Conservation (phyloP, 148 eudicot genomes). For the Vaccinium myrtillus region DNA sequence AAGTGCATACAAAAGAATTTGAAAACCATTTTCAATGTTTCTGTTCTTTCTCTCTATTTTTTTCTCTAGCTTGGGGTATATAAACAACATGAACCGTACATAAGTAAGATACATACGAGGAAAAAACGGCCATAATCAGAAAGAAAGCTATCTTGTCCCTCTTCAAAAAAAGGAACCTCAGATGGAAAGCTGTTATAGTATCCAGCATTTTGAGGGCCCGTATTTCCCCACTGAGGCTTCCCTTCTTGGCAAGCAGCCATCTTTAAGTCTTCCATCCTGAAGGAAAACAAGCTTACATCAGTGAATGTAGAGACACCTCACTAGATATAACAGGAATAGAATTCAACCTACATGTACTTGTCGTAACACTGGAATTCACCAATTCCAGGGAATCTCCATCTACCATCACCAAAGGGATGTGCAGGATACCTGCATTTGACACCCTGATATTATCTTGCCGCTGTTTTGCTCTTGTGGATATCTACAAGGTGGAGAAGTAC, state of each 20-base stretch:
- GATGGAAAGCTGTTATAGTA: constrained; percentile 50
- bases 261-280: constrained; percentile 57
- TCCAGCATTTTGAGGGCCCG: constrained; percentile 57
- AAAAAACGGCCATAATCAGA: constrained; percentile 66
- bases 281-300: constrained; percentile 12
- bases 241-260: constrained; percentile 51
- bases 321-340: background rate
- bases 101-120: constrained; percentile 47
- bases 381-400: constrained; percentile 75
- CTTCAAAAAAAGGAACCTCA: constrained; percentile 54
- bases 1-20: background rate
- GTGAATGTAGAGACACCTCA: background rate
- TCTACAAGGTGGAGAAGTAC: constrained; percentile 27
- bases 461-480: background rate
- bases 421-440: constrained; percentile 57
- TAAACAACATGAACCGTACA: background rate
- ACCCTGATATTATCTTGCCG: constrained; percentile 20
- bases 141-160: constrained; percentile 50
- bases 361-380: constrained; percentile 77
- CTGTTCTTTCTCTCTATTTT: background rate
- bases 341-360: constrained; percentile 54
- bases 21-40: background rate
- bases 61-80: background rate
- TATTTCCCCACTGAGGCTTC: constrained; percentile 49
- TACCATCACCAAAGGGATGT: constrained; percentile 51